Base-by-base conservation (phyloP, 345 rosid species). In the Eucalyptus shirleyi region DNA sequence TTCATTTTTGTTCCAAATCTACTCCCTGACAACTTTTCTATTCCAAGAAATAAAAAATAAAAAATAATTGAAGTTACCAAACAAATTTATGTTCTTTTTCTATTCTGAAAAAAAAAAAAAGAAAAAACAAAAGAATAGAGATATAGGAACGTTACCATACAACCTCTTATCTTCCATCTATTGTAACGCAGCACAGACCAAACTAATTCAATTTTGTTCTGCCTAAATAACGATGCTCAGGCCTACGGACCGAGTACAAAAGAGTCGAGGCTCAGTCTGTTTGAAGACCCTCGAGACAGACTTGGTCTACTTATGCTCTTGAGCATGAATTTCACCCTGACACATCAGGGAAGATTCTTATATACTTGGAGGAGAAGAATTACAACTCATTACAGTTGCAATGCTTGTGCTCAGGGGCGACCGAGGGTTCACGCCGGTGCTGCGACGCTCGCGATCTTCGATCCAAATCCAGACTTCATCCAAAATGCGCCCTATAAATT, bases 51-150 rank as follows among this genome's bases (percentile, higher is more conserved):
- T 50, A 16, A 51, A 51, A 7, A 51, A 7, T 2, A 2, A 16
- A 5, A 50, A 50, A 18, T 50, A 51, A 51, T 1, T 51, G 9
- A 18, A 51, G 24, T 53, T 53, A 3, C 4, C 4, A 53, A 53
- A 53, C 1, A 7, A 1, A 53, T 53, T 8, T 53, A 0, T 3
- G 1, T 53, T 53, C 4, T 53, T 53, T 53, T 53, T 19, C 0
- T 53, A 53, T 1, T 53, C 2, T 2, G 10, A 19, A 1, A 53
- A 18, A 19, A 7, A 7, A 53, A 19, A 18, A 18, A 19, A 7
- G 3, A 53, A 19, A 18, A 1, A 53, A 19, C 24, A 53, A 19
- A 53, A 7, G 2, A 53, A 18, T 53, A 53, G 5, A 53, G 24
- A 53, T 1, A 53, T 53, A 53, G 1, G 9, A 53, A 53, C 2